Evolutionary conservation across 2,329 filamentous ascomycete species (phyloP).

Genomic region (Calonectria honghensis): DNA sequence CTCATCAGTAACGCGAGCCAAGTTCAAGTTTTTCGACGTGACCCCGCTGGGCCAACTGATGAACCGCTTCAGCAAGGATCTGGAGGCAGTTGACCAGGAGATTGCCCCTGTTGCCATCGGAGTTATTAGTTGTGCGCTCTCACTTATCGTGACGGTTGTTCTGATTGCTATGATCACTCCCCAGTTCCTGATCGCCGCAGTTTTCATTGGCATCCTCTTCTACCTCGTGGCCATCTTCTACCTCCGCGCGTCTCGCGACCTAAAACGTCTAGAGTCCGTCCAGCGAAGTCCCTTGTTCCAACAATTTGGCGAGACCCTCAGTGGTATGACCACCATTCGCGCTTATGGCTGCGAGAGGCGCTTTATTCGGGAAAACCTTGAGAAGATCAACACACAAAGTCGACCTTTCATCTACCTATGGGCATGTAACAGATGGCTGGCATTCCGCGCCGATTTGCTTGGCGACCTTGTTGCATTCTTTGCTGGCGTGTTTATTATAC

Average conservation of each 20-base stretch:
- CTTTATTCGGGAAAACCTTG: slow-evolving; percentile 93
- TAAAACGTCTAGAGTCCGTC: slow-evolving; percentile 95
- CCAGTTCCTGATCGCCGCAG: slow-evolving; percentile 88
- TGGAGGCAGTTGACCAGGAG: slow-evolving; percentile 96
- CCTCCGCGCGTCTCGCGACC: slow-evolving; percentile 91
- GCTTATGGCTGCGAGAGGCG: slow-evolving; percentile 95
- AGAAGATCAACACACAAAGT: slow-evolving; percentile 91
- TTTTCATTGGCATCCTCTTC: slow-evolving; percentile 90
- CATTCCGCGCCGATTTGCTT: slow-evolving; percentile 91
- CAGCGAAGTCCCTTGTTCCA: slow-evolving; percentile 97
- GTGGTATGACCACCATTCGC: slow-evolving; percentile 96
- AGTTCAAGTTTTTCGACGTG: slow-evolving; percentile 98
- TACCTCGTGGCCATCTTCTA: slow-evolving; percentile 91
- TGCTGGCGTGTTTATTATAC: slow-evolving; percentile 91
- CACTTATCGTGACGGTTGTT: slow-evolving; percentile 87
- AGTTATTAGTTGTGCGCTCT: slow-evolving; percentile 78
- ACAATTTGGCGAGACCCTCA: slow-evolving; percentile 96
- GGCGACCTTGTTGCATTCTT: slow-evolving; percentile 96
- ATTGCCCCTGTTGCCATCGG: slow-evolving; percentile 93
- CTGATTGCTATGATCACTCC: slow-evolving; percentile 94
- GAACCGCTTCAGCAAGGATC: slow-evolving; percentile 98
- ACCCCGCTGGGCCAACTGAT: slow-evolving; percentile 97
- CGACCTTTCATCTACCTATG: slow-evolving; percentile 97
- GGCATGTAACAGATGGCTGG: slow-evolving; percentile 97
- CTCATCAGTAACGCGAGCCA: slow-evolving; percentile 86